A percentile compares a stretch with the other conserved stretches of the same genome.
Evolutionary conservation across 345 rosid species (phyloP).

Genomic region (Melaleuca quinquenervia): DNA sequence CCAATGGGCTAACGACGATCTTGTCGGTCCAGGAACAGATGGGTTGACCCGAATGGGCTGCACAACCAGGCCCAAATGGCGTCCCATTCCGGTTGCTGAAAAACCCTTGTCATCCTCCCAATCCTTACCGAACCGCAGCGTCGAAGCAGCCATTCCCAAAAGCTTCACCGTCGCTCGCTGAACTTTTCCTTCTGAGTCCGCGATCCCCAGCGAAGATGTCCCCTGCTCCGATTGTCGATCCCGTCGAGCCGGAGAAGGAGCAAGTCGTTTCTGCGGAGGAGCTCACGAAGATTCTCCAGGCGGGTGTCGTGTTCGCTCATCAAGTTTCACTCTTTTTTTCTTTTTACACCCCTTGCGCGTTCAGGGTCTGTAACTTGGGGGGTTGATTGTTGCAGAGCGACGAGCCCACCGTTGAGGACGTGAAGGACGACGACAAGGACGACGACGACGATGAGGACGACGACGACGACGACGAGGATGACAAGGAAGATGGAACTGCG

Average conservation of each 20-base stretch:
- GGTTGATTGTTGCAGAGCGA: constrained; percentile 17
- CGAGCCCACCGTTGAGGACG: constrained; percentile 57
- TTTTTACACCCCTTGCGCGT: neutral
- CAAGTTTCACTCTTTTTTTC: neutral
- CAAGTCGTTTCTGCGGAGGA: neutral
- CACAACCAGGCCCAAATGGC: neutral
- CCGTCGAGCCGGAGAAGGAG: neutral
- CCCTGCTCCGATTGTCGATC: neutral
- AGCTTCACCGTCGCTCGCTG: neutral
- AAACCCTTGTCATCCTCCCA: neutral
- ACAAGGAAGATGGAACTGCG: constrained; percentile 43
- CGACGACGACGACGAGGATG: constrained; percentile 57
- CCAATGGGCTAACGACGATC: neutral
- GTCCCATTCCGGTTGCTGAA: neutral
- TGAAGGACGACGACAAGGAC: constrained; percentile 51
- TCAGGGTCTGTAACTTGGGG: neutral
- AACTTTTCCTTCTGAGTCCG: neutral
- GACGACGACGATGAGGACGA: constrained; percentile 67
- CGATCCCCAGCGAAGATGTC: neutral
- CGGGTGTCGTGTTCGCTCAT: neutral
- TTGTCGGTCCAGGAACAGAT: neutral
- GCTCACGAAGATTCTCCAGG: neutral
- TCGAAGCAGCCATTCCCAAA: neutral
- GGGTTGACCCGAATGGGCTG: neutral
- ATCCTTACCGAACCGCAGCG: neutral